These are phyloP conservation scores for Trypanosoma grayi DNA, from an alignment of 208 protist genomes.

Conservation along the genomic window DNA sequence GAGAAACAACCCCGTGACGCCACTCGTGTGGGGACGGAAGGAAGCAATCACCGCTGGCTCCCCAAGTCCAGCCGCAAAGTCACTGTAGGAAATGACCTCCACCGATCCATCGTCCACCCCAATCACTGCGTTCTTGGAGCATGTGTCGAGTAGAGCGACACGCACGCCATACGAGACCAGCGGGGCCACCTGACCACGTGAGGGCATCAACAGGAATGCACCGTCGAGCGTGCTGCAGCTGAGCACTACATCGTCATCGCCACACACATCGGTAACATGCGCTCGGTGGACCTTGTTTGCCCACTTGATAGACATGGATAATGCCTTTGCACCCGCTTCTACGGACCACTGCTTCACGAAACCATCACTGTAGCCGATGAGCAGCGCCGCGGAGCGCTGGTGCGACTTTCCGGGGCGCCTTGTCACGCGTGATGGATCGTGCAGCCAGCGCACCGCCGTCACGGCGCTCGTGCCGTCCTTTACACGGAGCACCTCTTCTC, in stretches of 20 bases:
- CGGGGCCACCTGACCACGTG: conserved; percentile 17
- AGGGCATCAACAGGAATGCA: conserved; percentile 41
- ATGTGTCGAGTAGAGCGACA: conserved; percentile 40
- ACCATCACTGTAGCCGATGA: conserved; percentile 58
- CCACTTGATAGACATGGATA: conserved; percentile 35
- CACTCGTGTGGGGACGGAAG: conserved; percentile 34
- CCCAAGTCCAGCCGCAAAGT: conserved; percentile 34
- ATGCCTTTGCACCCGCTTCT: conserved; percentile 2
- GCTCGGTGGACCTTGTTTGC: conserved; percentile 56
- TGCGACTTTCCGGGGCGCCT: too few relatives aligned
- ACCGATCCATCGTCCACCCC: conserved; percentile 56
- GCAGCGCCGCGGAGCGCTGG: conserved; percentile 14
- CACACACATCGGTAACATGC: conserved; percentile 43
- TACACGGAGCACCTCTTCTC: background rate
- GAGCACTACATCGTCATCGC: conserved; percentile 58
- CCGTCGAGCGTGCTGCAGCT: conserved; percentile 64
- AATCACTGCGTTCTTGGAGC: conserved; percentile 54
- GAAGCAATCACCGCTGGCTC: conserved; percentile 22
- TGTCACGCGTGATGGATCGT: conserved; percentile 4
- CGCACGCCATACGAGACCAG: conserved; percentile 27
- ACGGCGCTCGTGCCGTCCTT: conserved; percentile 5
- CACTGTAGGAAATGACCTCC: conserved; percentile 51
- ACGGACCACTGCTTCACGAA: conserved; percentile 53
- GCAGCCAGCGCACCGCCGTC: conserved; percentile 10
- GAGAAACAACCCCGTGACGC: conserved; percentile 51